Percentiles rank a stretch among this genome's conserved stretches.
Evolutionary conservation across 345 rosid species (phyloP).

Genomic region (Hibiscus trionum): DNA sequence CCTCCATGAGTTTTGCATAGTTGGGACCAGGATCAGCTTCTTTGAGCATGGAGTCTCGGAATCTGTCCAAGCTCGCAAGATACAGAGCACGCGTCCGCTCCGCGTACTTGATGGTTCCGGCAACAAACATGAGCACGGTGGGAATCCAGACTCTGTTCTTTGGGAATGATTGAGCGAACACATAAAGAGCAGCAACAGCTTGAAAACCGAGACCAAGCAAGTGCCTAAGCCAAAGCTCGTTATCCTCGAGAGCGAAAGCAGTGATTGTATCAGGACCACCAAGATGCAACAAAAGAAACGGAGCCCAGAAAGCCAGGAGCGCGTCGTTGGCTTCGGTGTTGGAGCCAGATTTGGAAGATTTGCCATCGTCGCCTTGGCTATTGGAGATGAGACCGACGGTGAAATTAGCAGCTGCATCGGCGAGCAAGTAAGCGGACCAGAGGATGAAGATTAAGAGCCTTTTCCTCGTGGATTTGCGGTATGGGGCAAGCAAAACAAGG

Average conservation of each 20-base stretch:
- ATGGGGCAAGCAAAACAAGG: constrained; percentile 44
- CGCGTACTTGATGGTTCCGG: constrained; percentile 50
- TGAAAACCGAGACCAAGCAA: constrained; percentile 40
- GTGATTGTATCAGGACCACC: constrained; percentile 73
- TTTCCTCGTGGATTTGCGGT: constrained; percentile 35
- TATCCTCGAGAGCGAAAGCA: constrained; percentile 58
- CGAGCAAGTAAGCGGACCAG: constrained; percentile 56
- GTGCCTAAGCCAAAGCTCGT: constrained; percentile 57
- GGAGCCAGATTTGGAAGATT: background rate
- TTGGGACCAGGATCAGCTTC: constrained; percentile 57
- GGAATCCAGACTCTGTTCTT: constrained; percentile 24
- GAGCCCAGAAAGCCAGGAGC: constrained; percentile 63
- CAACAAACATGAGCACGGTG: constrained; percentile 32
- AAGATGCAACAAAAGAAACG: constrained; percentile 53
- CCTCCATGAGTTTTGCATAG: constrained; percentile 60
- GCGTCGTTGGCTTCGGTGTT: constrained; percentile 9
- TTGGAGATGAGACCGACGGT: constrained; percentile 51
- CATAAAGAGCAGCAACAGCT: constrained; percentile 33
- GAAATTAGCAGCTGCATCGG: constrained; percentile 53
- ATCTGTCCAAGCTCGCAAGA: constrained; percentile 49
- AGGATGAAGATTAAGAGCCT: constrained; percentile 27
- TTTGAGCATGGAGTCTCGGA: constrained; percentile 49
- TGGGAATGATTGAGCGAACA: constrained; percentile 31
- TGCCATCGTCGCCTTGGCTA: constrained; percentile 11
- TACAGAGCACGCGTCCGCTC: constrained; percentile 54